These are phyloP conservation scores for Elongisporangium undulatum DNA, from an alignment of 352 stramenopile genomes.

Conservation along the genomic window DNA sequence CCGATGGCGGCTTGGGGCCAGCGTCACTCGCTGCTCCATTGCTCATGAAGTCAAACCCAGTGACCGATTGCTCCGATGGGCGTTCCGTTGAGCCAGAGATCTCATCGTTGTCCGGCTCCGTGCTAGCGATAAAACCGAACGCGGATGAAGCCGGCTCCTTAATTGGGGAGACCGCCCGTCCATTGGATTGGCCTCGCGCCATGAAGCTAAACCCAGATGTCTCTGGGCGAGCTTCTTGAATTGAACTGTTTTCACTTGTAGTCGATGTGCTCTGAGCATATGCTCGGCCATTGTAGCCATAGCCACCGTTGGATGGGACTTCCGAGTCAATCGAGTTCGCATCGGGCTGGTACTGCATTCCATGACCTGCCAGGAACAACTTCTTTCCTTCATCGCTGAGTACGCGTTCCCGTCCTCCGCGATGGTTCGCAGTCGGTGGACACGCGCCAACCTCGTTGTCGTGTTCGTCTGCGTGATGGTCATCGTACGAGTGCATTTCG, in stretches of 20 bases:
- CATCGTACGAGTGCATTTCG: conserved; percentile 33
- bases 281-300: conserved; percentile 24
- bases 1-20: conserved; percentile 18
- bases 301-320: conserved; percentile 4
- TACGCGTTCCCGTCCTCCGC: conserved; percentile 57
- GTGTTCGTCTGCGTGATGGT: conserved; percentile 1
- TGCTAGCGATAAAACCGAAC: conserved; percentile 73
- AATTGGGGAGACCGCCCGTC: conserved; percentile 3
- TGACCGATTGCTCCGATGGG: conserved; percentile 30
- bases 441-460: conserved; percentile 55
- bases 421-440: conserved; percentile 62
- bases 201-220: conserved; percentile 54
- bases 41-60: conserved; percentile 37
- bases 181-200: conserved; percentile 5
- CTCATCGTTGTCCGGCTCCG: conserved; percentile 34
- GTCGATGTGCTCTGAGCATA: conserved; percentile 18
- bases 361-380: conserved; percentile 63
- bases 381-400: conserved; percentile 85
- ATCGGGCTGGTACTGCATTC: conserved; percentile 15
- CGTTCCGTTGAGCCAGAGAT: conserved; percentile 41
- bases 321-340: conserved; percentile 17
- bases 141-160: conserved; percentile 31
- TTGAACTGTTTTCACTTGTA: conserved; percentile 9
- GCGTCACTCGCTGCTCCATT: conserved; percentile 10
- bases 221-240: background rate